phyloP scores from a whole-genome alignment of 352 stramenopile species.

The Pythium utonaiense region DNA sequence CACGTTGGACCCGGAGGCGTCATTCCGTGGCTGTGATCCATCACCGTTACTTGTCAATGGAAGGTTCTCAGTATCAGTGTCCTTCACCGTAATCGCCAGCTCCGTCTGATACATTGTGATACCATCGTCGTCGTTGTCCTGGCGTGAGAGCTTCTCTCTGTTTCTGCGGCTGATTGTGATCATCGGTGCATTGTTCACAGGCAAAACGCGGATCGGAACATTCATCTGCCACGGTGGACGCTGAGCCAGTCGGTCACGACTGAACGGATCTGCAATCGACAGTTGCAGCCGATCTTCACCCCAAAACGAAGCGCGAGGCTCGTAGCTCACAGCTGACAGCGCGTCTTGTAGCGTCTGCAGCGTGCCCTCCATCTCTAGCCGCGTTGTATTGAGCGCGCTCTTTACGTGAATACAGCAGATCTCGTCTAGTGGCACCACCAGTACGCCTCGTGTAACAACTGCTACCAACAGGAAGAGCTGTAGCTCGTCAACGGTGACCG shows the following conservation, averaged over 20 bases:
- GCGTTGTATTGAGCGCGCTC: neutral
- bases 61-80: neutral
- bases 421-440: slow-evolving; percentile 1
- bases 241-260: neutral
- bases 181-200: slow-evolving; percentile 14
- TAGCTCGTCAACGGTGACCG: neutral
- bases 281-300: slow-evolving; percentile 12
- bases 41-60: neutral
- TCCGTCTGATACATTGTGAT: neutral
- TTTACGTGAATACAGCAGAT: slow-evolving; percentile 16
- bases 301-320: slow-evolving; percentile 16
- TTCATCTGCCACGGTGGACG: neutral
- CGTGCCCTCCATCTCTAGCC: slow-evolving; percentile 11
- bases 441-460: neutral
- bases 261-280: neutral
- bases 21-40: neutral
- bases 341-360: neutral
- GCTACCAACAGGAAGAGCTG: slow-evolving; percentile 6
- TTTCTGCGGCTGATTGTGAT: neutral
- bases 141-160: neutral
- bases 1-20: neutral
- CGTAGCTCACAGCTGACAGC: slow-evolving; percentile 13
- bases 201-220: slow-evolving; percentile 5
- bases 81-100: neutral
- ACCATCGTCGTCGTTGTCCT: neutral